phyloP scores from a whole-genome alignment of 306 rosid genomes.

The Astragalus glycyphyllos region DNA sequence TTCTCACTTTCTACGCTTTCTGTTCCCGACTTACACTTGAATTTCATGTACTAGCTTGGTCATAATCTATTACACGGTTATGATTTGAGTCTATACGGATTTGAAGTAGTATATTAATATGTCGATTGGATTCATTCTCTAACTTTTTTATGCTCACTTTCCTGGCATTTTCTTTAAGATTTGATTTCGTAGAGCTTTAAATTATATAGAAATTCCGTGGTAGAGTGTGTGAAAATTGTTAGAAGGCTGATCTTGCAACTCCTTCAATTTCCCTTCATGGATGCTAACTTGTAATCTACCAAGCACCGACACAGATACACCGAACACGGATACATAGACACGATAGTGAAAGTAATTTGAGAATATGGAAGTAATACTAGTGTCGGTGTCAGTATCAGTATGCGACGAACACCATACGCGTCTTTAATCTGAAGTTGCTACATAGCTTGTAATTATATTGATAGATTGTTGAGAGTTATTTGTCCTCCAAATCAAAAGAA shows the following conservation, averaged over 20 bases:
- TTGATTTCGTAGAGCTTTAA: slow-evolving; percentile 23
- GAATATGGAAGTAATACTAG: too few relatives aligned
- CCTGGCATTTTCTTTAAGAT: background rate
- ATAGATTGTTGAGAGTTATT: slow-evolving; percentile 1
- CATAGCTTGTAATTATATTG: background rate
- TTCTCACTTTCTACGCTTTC: background rate
- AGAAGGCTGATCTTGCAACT: background rate
- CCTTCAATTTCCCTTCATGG: background rate
- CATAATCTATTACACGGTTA: slow-evolving; percentile 9
- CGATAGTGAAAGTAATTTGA: too few relatives aligned
- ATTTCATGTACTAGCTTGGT: background rate
- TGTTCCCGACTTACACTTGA: background rate
- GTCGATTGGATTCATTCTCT: background rate
- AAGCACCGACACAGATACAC: too few relatives aligned
- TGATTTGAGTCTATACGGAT: background rate
- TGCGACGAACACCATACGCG: too few relatives aligned
- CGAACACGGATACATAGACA: too few relatives aligned
- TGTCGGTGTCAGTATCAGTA: too few relatives aligned
- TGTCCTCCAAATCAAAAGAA: background rate
- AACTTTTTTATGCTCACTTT: background rate
- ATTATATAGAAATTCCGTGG: background rate
- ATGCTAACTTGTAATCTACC: background rate
- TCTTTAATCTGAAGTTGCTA: too few relatives aligned
- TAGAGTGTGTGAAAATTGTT: background rate
- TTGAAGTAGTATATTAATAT: background rate